Evolutionary conservation across 176 grass and related monocot genomes (phyloP).

Genomic region (Avena insularis): DNA sequence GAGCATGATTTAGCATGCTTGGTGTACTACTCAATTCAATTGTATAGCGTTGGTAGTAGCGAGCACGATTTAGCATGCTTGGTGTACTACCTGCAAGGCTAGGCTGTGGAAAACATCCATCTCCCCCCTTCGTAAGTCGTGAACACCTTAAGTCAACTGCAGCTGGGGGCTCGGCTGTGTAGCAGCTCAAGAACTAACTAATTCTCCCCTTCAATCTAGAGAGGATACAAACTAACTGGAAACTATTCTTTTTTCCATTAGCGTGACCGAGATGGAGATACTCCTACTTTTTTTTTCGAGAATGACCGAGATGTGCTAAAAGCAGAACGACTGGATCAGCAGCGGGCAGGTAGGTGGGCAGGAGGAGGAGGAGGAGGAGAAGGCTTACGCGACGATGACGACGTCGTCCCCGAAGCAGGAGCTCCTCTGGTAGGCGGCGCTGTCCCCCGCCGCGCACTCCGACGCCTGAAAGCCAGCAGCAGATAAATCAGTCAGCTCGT

Average conservation of each 20-base stretch:
- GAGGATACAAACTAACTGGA: too few relatives aligned
- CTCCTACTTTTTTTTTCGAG: too few relatives aligned
- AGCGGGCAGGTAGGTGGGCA: neutral
- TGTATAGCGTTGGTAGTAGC: too few relatives aligned
- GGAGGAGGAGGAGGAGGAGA: neutral
- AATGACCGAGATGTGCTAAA: too few relatives aligned
- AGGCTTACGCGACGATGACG: constrained; percentile 88
- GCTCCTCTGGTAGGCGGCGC: constrained; percentile 82
- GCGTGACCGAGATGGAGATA: neutral
- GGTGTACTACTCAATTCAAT: neutral
- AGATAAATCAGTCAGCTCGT: neutral
- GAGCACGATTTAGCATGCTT: neutral
- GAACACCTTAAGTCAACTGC: neutral
- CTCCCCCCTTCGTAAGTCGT: too few relatives aligned
- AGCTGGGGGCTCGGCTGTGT: neutral
- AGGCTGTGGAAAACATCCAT: neutral
- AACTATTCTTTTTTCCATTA: too few relatives aligned
- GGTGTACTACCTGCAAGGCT: neutral
- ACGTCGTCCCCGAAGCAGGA: constrained; percentile 80
- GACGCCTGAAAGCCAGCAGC: constrained; percentile 49
- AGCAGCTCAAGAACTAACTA: neutral
- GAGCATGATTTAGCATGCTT: neutral
- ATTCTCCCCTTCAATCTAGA: neutral
- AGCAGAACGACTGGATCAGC: neutral
- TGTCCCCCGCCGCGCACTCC: constrained; percentile 86